Evolutionary conservation across 306 rosid species (phyloP).

Genomic region (Acacia crassicarpa): DNA sequence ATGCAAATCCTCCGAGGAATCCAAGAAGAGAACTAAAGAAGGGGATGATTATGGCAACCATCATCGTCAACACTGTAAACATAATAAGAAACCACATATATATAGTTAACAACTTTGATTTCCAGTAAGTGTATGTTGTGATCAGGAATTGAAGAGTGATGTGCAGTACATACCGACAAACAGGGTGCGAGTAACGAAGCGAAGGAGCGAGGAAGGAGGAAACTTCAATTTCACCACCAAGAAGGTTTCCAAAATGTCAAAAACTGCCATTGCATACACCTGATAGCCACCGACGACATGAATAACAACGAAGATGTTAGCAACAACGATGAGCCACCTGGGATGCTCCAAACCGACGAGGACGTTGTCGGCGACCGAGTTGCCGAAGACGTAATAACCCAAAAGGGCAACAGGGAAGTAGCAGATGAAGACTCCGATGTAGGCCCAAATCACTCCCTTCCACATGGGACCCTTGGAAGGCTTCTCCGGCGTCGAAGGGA

Average conservation of each 20-base stretch:
- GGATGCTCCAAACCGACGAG: conserved; percentile 51
- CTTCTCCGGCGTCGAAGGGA: conserved; percentile 73
- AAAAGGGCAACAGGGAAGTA: conserved; percentile 75
- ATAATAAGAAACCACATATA: no score
- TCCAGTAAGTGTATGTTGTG: no score
- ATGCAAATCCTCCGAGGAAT: conserved; percentile 85
- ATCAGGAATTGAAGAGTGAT: neutral
- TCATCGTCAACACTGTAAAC: conserved; percentile 61
- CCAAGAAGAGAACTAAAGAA: conserved; percentile 91
- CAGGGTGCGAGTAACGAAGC: conserved; percentile 49
- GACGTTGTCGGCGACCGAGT: conserved; percentile 41
- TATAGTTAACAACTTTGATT: no score
- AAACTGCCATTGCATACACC: conserved; percentile 79
- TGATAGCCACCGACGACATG: conserved; percentile 92
- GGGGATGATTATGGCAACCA: conserved; percentile 62
- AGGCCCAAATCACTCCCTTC: conserved; percentile 74
- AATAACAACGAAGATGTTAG: conserved; percentile 73
- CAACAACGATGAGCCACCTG: conserved; percentile 68
- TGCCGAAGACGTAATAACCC: conserved; percentile 68
- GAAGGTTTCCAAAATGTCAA: conserved; percentile 79
- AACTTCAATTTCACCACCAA: conserved; percentile 55
- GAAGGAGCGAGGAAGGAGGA: conserved; percentile 56
- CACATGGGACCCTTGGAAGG: conserved; percentile 94
- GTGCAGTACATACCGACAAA: conserved; percentile 55
- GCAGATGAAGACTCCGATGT: conserved; percentile 73